Evolutionary conservation across 768 basidiomycete genomes (phyloP).

Genomic region (Russula compacta): DNA sequence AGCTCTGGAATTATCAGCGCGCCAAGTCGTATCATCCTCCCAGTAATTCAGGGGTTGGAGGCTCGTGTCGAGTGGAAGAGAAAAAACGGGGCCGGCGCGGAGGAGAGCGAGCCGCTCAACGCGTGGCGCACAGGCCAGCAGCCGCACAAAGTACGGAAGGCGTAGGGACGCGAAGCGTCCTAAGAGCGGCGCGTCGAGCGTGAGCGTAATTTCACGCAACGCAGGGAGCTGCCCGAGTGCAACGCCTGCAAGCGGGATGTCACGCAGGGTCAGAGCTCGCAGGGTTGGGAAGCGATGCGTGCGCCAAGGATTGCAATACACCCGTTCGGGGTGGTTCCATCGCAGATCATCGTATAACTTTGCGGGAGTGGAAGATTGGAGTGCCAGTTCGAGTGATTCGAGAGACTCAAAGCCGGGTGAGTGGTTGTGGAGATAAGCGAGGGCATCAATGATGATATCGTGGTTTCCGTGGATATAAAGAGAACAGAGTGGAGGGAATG

Average conservation of each 20-base stretch:
- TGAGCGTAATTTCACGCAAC: conserved; percentile 14
- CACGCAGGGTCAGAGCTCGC: conserved; percentile 5
- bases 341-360: conserved; percentile 1
- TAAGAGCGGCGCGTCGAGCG: not conserved
- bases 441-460: not conserved
- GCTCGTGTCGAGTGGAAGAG: not conserved
- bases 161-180: conserved; percentile 2
- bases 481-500: not conserved
- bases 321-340: not conserved
- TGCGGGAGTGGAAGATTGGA: not conserved
- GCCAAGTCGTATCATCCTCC: conserved; percentile 8
- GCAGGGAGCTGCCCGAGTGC: conserved; percentile 7
- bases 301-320: not conserved
- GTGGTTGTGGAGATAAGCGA: conserved; percentile 4
- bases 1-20: not conserved
- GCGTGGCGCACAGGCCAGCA: conserved; percentile 12
- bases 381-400: conserved; percentile 8
- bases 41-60: not conserved
- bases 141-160: conserved; percentile 8
- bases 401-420: not conserved
- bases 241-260: conserved; percentile 9
- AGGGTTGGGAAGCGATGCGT: conserved; percentile 10
- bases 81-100: conserved; percentile 8
- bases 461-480: conserved; percentile 1
- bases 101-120: conserved; percentile 9